phyloP scores from a whole-genome alignment of 2,329 filamentous ascomycete species.

The Trichoderma guizhouense region DNA sequence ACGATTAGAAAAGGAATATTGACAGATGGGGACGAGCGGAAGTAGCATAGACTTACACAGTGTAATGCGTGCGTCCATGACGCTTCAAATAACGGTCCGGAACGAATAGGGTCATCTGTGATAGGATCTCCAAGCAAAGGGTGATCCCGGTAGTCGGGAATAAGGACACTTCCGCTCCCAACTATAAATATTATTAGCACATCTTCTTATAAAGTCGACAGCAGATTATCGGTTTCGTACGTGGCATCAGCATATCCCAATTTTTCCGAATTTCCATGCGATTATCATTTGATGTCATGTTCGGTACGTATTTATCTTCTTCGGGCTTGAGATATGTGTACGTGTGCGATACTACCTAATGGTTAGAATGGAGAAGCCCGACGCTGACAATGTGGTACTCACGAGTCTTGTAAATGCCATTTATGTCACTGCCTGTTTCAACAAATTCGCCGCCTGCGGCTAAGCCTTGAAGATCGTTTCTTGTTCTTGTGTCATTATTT shows the following conservation, averaged over 20 bases:
- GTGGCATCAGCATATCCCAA: background rate
- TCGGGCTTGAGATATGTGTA: background rate
- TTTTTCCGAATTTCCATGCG: background rate
- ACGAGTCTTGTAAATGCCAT: background rate
- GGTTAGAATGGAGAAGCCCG: background rate
- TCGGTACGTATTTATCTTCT: background rate
- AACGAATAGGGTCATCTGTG: background rate
- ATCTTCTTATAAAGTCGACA: background rate
- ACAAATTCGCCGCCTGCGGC: background rate
- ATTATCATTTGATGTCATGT: background rate
- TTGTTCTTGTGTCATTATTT: background rate
- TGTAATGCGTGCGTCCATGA: slow-evolving; percentile 1
- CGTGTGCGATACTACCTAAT: background rate
- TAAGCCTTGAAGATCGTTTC: background rate
- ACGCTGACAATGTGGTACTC: background rate
- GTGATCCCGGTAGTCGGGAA: background rate
- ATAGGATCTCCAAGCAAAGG: background rate
- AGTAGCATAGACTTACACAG: background rate
- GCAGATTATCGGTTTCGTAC: background rate
- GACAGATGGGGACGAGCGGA: background rate
- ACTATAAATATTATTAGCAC: background rate
- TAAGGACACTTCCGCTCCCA: background rate
- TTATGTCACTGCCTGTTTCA: background rate
- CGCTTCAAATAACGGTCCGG: background rate
- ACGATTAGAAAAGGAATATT: background rate